Base-by-base conservation (phyloP, 176 grass and related monocot genomes). In the Avena sativa region DNA sequence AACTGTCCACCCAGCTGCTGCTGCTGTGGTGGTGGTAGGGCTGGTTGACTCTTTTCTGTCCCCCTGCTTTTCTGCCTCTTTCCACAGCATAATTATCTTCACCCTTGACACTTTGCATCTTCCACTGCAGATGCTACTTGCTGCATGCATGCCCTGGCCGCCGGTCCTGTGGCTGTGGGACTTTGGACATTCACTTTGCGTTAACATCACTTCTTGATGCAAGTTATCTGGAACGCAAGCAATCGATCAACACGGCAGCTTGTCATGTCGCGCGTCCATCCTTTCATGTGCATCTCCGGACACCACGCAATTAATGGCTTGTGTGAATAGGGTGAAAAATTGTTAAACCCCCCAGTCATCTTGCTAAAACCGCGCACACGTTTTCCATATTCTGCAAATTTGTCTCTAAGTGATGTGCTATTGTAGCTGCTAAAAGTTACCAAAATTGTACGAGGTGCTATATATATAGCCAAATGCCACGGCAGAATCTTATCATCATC, bases 141-240 rank as follows among this genome's bases (percentile, higher is more conserved):
- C 21, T 89, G 63, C 63, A 72, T 75, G 72, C 71, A 14, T 23
- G 20, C 71, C 21, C 20, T 11, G 12, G 71, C 78, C 81, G 78
- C 28, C 28, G 28, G 28, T 28, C 28, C 28, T 28, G 28, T 28
- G 28, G 28, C 28, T 82, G 78, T 91, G 81, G 82, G 78, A 12
- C 83, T 91, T 85, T 64, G 77, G 38, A 32, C 79, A 1, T 26
- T 69, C 77, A 20, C 90, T 91, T 91, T 91, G 86, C 90, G 51
- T 89, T 82, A 58, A 49, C 46, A 83, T 89, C 83, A 92, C 86
- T 89, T 92, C 86, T 79, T 69, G 64, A 50, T 10, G 21, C 63
- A 60, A 40, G 46, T 91, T 82, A 30, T 88, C 81, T 86, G 83
- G 79, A 89, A 65, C 73, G 9, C 86, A 92, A 79, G 86, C 82